Evolutionary conservation across 495 filamentous ascomycete species (phyloP), one percentile per base, ranked within the genome.

Genomic region (Podospora pseudocomata): DNA sequence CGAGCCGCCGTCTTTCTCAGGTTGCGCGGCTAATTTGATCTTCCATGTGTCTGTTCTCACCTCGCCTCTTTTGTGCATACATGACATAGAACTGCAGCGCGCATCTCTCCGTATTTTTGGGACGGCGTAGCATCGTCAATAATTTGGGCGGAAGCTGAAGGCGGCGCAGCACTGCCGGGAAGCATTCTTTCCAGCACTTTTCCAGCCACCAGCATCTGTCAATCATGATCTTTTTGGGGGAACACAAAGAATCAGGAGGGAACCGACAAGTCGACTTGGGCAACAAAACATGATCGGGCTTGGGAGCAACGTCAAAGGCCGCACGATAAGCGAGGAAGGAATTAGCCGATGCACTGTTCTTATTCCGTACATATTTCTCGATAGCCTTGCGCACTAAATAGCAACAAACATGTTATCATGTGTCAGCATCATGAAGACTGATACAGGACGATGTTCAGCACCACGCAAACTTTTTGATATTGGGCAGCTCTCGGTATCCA

Each of bases 101-200:
- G 16, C 11, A 28, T 18, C 59, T 49, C 39, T 49, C 39, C 53
- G 63, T 68, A 67, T 67, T 67, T 65, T 62, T 65, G 65, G 61
- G 44, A 67, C 23, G 23, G 39, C 20, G 26, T 11, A 23, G 19
- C 39, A 49, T 49, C 39, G 39, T 18, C 39, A 49, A 53, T 3
- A 5, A 20, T 19, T 15, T 32, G 60, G 60, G 30, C 53, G 70
- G 70, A 63, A 64, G 60, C 20, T 67, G 60, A 62, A 60, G 66
- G 67, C 66, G 70, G 70, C 70, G 66, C 69, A 68, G 69, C 64
- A 60, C 55, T n/a, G 32, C 63, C 56, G 16, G 32, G 64, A 32
- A 65, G 32, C 13, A 49, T 49, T 49, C 39, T 49, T 49, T 49
- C 39, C 39, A 49, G 5, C 39, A 11, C 13, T 49, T 49, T 49